phyloP scores from a whole-genome alignment of 2,329 filamentous ascomycete species.

The Zymoseptoria tritici region DNA sequence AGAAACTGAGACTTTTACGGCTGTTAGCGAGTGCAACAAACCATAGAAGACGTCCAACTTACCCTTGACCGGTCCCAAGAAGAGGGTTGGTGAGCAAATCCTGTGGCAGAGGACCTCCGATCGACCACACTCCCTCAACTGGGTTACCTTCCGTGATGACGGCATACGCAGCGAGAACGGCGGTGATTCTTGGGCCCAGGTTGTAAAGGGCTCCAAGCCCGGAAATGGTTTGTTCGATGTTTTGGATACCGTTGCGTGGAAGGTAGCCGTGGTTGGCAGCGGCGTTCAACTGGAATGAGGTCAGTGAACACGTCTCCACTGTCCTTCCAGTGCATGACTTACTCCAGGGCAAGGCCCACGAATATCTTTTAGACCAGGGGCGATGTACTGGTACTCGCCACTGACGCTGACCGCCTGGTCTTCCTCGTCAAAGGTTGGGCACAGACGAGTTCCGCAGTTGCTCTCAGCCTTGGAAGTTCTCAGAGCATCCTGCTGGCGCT shows the following conservation, averaged over 20 bases:
- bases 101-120: constrained; percentile 22
- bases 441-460: constrained; percentile 12
- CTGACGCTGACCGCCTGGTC: constrained; percentile 14
- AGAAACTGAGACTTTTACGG: no score
- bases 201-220: constrained; percentile 20
- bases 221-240: constrained; percentile 23
- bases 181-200: constrained; percentile 24
- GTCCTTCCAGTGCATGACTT: not conserved
- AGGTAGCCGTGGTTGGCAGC: constrained; percentile 18
- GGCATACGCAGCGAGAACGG: constrained; percentile 28
- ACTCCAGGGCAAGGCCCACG: constrained; percentile 10
- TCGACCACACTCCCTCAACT: constrained; percentile 23
- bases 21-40: not conserved
- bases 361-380: constrained; percentile 11
- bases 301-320: not conserved
- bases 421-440: constrained; percentile 13
- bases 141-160: constrained; percentile 26
- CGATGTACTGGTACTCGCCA: constrained; percentile 12
- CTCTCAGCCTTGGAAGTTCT: constrained; percentile 13
- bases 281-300: not conserved
- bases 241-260: constrained; percentile 25
- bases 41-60: not conserved
- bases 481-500: constrained; percentile 11
- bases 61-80: not conserved
- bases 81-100: constrained; percentile 5